These are phyloP conservation scores for Tuber aestivum DNA, from an alignment of 495 filamentous ascomycete species.

Conservation along the genomic window DNA sequence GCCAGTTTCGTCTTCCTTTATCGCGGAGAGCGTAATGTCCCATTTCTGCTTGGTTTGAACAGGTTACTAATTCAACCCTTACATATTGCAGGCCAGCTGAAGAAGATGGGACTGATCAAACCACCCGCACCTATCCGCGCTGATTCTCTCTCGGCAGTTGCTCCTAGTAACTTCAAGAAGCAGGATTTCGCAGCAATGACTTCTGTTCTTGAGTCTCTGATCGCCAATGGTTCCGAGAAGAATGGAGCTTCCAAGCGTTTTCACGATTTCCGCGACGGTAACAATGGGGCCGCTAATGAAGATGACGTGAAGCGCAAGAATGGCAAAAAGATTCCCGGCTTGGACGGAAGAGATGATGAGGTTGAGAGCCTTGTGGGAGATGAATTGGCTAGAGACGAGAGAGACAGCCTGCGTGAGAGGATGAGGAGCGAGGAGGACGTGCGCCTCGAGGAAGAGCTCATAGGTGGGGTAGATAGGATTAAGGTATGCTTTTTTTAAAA, in stretches of 20 bases:
- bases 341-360: slow-evolving; percentile 63
- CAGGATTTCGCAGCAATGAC: slow-evolving; percentile 58
- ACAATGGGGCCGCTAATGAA: slow-evolving; percentile 48
- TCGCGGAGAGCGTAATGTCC: slow-evolving; percentile 77
- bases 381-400: slow-evolving; percentile 35
- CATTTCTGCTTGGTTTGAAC: background rate
- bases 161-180: slow-evolving; percentile 70
- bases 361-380: slow-evolving; percentile 45
- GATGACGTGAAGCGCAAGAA: slow-evolving; percentile 28
- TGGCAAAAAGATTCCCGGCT: slow-evolving; percentile 31
- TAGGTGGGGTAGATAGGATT: slow-evolving; percentile 85
- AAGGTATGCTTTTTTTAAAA: slow-evolving; percentile 56
- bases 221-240: slow-evolving; percentile 77
- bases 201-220: slow-evolving; percentile 44
- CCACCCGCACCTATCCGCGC: slow-evolving; percentile 15
- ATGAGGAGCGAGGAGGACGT: slow-evolving; percentile 71
- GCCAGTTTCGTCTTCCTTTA: slow-evolving; percentile 98
- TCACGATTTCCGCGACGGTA: slow-evolving; percentile 72
- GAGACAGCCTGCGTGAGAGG: slow-evolving; percentile 37
- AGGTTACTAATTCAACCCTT: background rate
- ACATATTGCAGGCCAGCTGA: slow-evolving; percentile 26
- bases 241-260: slow-evolving; percentile 81
- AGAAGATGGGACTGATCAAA: slow-evolving; percentile 43
- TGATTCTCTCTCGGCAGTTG: slow-evolving; percentile 11
- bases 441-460: slow-evolving; percentile 72